These are phyloP conservation scores for Fulvia fulva DNA, from an alignment of 2,329 filamentous ascomycete genomes.

Conservation along the genomic window DNA sequence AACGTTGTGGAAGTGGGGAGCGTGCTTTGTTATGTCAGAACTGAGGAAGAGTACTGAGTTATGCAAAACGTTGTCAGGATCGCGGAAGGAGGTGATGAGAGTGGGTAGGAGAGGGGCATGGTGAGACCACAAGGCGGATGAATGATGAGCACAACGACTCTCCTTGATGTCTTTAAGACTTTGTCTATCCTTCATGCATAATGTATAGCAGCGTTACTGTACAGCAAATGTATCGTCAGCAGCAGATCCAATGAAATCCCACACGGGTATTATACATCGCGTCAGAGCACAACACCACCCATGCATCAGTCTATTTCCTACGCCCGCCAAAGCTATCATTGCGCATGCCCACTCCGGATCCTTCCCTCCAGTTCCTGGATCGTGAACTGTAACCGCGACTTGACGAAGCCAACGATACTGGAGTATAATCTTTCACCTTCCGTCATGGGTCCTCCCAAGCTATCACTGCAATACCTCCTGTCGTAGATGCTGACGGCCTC, in stretches of 20 bases:
- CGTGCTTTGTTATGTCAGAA: constrained; percentile 14
- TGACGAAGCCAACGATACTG: constrained; percentile 9
- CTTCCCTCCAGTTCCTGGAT: constrained; percentile 12
- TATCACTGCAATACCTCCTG: constrained; percentile 6
- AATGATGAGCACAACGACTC: background rate
- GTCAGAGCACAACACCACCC: background rate
- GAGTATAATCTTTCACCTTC: constrained; percentile 10
- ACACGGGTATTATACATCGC: background rate
- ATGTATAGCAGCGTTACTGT: background rate
- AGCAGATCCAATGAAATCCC: background rate
- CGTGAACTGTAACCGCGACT: constrained; percentile 12
- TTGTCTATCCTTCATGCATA: background rate
- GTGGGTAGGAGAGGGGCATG: too few species aligned
- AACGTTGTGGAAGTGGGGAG: constrained; percentile 5
- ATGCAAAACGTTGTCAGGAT: too few species aligned
- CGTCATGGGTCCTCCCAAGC: background rate
- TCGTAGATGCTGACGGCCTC: constrained; percentile 10
- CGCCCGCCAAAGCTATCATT: background rate
- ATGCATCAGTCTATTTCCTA: background rate
- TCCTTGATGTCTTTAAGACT: background rate
- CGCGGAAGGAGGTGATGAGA: too few species aligned
- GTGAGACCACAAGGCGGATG: background rate
- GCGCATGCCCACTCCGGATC: background rate
- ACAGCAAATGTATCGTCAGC: background rate
- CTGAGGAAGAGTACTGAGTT: too few species aligned